Conservation (phyloP, 441 rosid genomes). For the Breynia disticha region DNA sequence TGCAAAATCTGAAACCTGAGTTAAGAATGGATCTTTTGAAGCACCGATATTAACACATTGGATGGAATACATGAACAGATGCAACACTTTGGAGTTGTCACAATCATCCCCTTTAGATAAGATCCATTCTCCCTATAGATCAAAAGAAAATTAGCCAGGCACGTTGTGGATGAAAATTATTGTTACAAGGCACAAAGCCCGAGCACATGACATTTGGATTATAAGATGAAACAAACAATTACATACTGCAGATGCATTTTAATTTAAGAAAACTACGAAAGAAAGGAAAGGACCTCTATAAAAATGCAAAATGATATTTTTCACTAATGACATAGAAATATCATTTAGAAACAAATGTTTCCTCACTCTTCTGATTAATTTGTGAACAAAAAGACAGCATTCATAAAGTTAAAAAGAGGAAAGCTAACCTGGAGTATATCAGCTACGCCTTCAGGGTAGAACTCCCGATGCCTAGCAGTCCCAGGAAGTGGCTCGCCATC, state of each 20-base stretch:
- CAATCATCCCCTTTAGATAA: slow-evolving; percentile 63
- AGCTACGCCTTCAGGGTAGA: slow-evolving; percentile 99
- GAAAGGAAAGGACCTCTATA: no score
- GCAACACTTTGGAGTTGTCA: slow-evolving; percentile 43
- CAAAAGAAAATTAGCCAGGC: slow-evolving; percentile 11
- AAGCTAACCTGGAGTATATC: slow-evolving; percentile 67
- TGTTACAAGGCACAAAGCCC: no score
- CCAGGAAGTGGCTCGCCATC: slow-evolving; percentile 98
- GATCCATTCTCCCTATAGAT: slow-evolving; percentile 96
- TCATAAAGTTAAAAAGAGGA: slow-evolving; percentile 9
- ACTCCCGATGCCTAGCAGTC: slow-evolving; percentile 98
- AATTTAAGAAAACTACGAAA: no score
- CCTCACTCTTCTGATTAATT: no score
- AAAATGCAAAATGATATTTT: no score
- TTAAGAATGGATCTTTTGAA: slow-evolving; percentile 85
- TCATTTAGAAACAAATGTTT: no score
- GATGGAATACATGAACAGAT: slow-evolving; percentile 70
- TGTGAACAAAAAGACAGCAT: neutral
- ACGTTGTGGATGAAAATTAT: no score
- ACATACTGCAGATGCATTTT: no score
- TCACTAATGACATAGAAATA: no score
- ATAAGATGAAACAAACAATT: slow-evolving; percentile 2
- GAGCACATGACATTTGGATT: no score
- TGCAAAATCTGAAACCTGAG: slow-evolving; percentile 84
- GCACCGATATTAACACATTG: slow-evolving; percentile 53